Conservation (phyloP, 768 basidiomycete species). For the Lanmaoa pseudosensibilis region DNA sequence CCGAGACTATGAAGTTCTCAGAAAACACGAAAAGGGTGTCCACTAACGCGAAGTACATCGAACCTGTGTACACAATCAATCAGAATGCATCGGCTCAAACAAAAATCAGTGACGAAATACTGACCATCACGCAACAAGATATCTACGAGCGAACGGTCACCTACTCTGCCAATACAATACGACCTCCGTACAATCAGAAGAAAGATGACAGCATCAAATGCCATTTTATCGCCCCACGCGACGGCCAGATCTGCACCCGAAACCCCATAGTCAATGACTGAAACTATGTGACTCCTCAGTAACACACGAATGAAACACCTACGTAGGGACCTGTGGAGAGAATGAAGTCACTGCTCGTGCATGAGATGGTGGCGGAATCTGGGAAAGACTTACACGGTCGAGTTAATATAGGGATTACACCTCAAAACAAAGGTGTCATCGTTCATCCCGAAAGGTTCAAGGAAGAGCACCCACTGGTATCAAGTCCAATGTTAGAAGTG, state of each 20-base stretch:
- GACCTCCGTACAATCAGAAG: constrained; percentile 20
- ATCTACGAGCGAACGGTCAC: constrained; percentile 11
- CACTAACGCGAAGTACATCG: constrained; percentile 20
- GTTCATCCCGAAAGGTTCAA: background rate
- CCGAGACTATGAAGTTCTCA: no score
- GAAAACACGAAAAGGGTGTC: background rate
- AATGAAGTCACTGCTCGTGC: background rate
- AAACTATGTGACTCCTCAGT: background rate
- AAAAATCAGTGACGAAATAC: background rate
- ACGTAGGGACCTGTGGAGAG: constrained; percentile 13
- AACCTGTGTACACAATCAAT: constrained; percentile 3
- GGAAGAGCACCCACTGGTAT: constrained; percentile 14
- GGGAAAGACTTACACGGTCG: constrained; percentile 2
- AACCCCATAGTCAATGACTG: background rate
- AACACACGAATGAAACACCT: background rate
- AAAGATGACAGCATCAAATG: constrained; percentile 25
- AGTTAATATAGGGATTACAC: background rate
- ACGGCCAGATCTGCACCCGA: constrained; percentile 3
- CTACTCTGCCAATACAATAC: background rate
- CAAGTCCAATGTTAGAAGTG: background rate
- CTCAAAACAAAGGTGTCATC: no score
- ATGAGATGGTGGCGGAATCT: background rate
- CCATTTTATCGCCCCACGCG: constrained; percentile 13
- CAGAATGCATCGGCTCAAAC: background rate
- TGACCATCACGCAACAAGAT: constrained; percentile 19